Conservation (phyloP, 441 rosid species). For the Viola pubescens region DNA sequence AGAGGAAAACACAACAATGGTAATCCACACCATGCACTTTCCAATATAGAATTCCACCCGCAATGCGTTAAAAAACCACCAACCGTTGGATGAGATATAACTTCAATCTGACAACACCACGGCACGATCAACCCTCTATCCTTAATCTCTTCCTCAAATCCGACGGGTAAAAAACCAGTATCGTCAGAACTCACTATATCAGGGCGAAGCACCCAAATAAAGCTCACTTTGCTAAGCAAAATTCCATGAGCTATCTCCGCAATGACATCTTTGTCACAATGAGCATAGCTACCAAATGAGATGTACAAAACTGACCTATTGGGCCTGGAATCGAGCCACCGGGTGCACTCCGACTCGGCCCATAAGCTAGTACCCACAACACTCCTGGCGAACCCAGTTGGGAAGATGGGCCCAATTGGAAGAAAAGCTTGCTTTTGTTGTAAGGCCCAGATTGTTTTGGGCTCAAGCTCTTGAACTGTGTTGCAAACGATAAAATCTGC, state of each 20-base stretch:
- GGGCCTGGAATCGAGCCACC: constrained; percentile 48
- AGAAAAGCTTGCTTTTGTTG: constrained; percentile 23
- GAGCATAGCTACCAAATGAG: constrained; percentile 53
- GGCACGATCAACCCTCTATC: constrained; percentile 43
- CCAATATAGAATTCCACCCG: constrained; percentile 64
- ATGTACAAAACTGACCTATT: constrained; percentile 44
- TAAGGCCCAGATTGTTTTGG: constrained; percentile 29
- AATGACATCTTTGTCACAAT: constrained; percentile 27
- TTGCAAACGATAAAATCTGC: constrained; percentile 52
- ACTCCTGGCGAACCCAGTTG: constrained; percentile 26
- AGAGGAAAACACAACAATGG: constrained; percentile 52
- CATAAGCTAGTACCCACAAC: constrained; percentile 43
- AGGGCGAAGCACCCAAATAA: constrained; percentile 57
- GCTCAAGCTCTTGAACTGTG: constrained; percentile 48
- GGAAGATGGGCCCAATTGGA: constrained; percentile 57
- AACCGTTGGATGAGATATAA: constrained; percentile 36
- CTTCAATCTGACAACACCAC: constrained; percentile 57
- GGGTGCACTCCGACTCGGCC: constrained; percentile 55
- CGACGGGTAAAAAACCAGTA: constrained; percentile 31
- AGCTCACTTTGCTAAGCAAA: constrained; percentile 31
- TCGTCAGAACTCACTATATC: constrained; percentile 39
- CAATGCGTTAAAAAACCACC: constrained; percentile 68
- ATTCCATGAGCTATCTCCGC: constrained; percentile 48
- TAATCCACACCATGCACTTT: constrained; percentile 43
- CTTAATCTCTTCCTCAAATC: constrained; percentile 30